Percentiles rank a stretch among this genome's conserved stretches.
Conservation (phyloP, 257 asterid genomes). For the Ajuga chamaepitys region DNA sequence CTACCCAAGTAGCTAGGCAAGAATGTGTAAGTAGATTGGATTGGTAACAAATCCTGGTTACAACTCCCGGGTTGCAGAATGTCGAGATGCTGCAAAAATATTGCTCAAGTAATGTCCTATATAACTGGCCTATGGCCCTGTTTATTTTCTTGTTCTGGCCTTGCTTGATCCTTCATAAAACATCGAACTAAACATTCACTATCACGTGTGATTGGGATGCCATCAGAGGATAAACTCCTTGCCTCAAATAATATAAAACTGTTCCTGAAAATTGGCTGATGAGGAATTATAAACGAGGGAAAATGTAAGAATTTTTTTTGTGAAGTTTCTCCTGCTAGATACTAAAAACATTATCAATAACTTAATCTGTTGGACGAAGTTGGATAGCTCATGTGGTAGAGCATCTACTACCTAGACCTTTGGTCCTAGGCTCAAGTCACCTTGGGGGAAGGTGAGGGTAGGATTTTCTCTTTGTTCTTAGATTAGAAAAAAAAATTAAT, state of each 20-base stretch:
- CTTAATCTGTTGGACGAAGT: no score
- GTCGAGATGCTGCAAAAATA: no score
- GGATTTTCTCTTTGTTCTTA: no score
- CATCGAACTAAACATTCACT: background rate
- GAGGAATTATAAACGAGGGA: background rate
- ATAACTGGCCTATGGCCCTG: background rate
- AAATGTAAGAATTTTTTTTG: background rate
- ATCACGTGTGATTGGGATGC: background rate
- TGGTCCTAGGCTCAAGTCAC: no score
- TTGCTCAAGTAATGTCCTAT: constrained; percentile 57
- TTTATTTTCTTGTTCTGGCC: background rate
- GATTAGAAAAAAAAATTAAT: no score
- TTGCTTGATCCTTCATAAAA: background rate
- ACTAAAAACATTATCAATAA: background rate
- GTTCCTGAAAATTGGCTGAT: background rate
- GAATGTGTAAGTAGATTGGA: no score
- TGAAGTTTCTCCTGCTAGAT: background rate
- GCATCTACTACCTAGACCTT: no score
- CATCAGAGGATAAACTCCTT: background rate
- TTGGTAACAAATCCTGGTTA: no score
- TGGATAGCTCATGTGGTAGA: no score
- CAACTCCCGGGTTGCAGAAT: no score
- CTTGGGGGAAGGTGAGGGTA: no score
- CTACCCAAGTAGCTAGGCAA: no score
- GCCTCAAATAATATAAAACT: background rate